Base-by-base conservation (phyloP, 345 rosid genomes). In the Excoecaria cochinchinensis region DNA sequence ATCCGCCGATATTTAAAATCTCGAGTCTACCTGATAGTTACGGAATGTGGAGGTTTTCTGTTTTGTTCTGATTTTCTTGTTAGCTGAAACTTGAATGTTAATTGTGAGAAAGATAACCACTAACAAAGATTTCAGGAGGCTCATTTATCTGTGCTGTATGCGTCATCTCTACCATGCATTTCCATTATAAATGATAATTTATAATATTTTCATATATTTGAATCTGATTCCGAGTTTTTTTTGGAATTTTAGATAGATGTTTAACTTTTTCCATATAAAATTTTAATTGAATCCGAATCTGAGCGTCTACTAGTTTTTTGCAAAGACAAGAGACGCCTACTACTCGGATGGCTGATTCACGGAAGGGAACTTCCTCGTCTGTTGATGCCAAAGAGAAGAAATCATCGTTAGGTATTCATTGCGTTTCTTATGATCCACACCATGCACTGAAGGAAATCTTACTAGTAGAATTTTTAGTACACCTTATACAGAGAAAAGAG, bases 331-430 rank as follows among this genome's bases (percentile, higher is more conserved):
- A 40, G 50, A 6, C 25, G 21, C 14, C 57, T 48, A 60, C 22
- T 22, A 47, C 58, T n/a, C 65, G 58, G 80, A 80, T 80, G 83
- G 71, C 77, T 36, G 77, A 80, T 14, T 31, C 77, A 56, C 24
- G 55, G 65, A 67, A 50, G 66, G 66, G 44, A 72, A 36, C 65
- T 42, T 31, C 78, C 13, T 62, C 65, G 40, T 42, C 71, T 24
- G 42, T 8, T 50, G 62, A 25, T 72, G 44, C 77, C 67, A 76
- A 80, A 61, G 67, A 72, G 74, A 80, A 80, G 40, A 80, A 72
- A 22, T 80, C 71, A 6, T 31, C 64, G 48, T 61, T 72, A 51
- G 83, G 83, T 80, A 72, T 15, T 78, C 47, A 67, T 16, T 66
- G 69, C 50, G 16, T 24, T 69, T 11, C 72, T 14, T 5, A 44